Percentiles rank a stretch among this genome's conserved stretches.
These are phyloP conservation scores for Penicillium sp. DNA, from an alignment of 2,329 filamentous ascomycete genomes.

Conservation along the genomic window DNA sequence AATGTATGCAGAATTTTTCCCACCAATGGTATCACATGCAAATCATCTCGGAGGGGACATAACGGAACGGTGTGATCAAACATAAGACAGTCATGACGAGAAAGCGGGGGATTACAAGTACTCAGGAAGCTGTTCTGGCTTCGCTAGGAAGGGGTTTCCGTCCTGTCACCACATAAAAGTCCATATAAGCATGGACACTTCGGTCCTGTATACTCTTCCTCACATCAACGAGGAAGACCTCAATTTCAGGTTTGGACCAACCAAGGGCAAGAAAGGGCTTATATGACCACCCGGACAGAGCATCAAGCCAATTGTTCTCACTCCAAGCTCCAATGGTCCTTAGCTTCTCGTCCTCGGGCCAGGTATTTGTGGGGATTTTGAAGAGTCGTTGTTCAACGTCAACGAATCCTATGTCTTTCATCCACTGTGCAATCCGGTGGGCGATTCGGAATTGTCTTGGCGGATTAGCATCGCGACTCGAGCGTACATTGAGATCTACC, in stretches of 20 bases:
- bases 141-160: conserved; percentile 33
- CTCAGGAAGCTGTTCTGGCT: conserved; percentile 9
- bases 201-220: conserved; percentile 42
- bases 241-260: conserved; percentile 47
- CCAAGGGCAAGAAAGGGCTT: conserved; percentile 43
- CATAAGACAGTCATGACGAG: conserved; percentile 11
- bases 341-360: conserved; percentile 49
- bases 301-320: conserved; percentile 47
- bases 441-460: conserved; percentile 52
- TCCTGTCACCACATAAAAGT: conserved; percentile 41
- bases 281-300: conserved; percentile 45
- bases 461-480: conserved; percentile 47
- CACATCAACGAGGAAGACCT: conserved; percentile 47
- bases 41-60: conserved; percentile 21
- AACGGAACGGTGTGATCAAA: conserved; percentile 11
- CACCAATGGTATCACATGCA: conserved; percentile 32
- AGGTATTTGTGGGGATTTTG: conserved; percentile 54
- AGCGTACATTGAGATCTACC: conserved; percentile 43
- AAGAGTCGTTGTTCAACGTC: conserved; percentile 54
- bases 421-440: conserved; percentile 53
- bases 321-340: conserved; percentile 52
- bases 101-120: neutral
- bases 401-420: conserved; percentile 57
- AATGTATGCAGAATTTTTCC: conserved; percentile 23
- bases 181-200: conserved; percentile 43